A percentile compares a stretch with the other conserved stretches of the same genome.
Evolutionary conservation across 1,284 basidiomycete species (phyloP).

Genomic region (Ustilago bromivora): DNA sequence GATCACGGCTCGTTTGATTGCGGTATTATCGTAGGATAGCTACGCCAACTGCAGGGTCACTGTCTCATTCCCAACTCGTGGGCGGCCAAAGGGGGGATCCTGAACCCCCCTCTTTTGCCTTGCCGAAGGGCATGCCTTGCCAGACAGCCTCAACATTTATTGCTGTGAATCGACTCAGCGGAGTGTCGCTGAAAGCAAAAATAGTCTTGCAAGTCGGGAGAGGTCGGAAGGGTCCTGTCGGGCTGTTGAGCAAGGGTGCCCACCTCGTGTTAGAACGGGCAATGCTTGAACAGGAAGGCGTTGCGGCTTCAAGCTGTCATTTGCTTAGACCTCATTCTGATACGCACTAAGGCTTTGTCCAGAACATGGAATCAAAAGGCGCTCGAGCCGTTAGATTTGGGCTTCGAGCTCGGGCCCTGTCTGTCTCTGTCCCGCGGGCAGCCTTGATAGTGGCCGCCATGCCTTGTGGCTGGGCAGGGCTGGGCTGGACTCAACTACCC

Average conservation of each 20-base stretch:
- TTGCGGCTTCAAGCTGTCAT: neutral
- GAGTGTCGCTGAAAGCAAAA: neutral
- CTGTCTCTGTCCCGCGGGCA: neutral
- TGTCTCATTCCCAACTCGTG: constrained; percentile 13
- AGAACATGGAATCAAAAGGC: neutral
- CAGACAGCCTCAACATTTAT: neutral
- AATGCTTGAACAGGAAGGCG: constrained; percentile 1
- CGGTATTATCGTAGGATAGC: neutral
- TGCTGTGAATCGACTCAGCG: neutral
- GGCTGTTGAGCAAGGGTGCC: neutral
- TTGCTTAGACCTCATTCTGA: neutral
- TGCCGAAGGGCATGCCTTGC: no score
- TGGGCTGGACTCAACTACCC: neutral
- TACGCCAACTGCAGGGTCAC: constrained; percentile 7
- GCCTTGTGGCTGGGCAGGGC: neutral
- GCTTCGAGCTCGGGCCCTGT: neutral
- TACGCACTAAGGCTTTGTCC: neutral
- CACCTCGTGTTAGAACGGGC: neutral
- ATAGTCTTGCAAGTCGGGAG: neutral
- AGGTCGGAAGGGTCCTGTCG: neutral
- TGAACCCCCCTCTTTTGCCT: neutral
- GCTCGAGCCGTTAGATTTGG: neutral
- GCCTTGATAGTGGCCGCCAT: neutral
- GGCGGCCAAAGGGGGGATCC: constrained; percentile 13
- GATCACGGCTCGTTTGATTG: no score